These are phyloP conservation scores for Pseudogymnoascus sp. DNA, from an alignment of 2,329 filamentous ascomycete species.

Conservation along the genomic window DNA sequence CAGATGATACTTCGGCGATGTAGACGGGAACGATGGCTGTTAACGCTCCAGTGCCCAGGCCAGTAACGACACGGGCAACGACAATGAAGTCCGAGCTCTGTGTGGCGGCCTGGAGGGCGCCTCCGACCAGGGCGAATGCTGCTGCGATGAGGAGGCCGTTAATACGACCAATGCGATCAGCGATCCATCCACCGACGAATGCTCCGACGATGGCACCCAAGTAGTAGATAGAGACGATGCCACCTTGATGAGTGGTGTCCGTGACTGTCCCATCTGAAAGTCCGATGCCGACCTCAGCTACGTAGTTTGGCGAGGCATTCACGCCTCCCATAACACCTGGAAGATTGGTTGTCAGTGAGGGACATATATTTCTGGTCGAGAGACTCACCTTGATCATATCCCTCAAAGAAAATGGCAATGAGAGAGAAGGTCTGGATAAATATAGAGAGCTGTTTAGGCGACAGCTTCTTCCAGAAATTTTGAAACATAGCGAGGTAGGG, in stretches of 20 bases:
- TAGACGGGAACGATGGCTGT: conserved; percentile 27
- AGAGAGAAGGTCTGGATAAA: conserved; percentile 28
- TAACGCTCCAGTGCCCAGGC: conserved; percentile 29
- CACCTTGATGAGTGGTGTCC: conserved; percentile 26
- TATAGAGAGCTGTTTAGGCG: conserved; percentile 35
- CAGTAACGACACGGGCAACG: conserved; percentile 26
- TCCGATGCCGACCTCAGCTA: conserved; percentile 39
- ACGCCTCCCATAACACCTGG: conserved; percentile 43
- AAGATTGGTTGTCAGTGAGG: not conserved
- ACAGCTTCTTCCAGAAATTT: conserved; percentile 35
- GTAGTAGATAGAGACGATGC: conserved; percentile 27
- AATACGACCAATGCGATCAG: conserved; percentile 47
- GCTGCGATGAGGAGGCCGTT: conserved; percentile 42
- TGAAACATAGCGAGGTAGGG: conserved; percentile 29
- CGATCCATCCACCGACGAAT: conserved; percentile 38
- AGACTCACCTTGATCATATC: conserved; percentile 40
- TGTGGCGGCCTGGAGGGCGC: conserved; percentile 20
- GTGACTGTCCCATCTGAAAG: conserved; percentile 23
- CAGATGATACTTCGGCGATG: conserved; percentile 24
- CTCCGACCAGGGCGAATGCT: conserved; percentile 24
- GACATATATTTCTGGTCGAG: not conserved
- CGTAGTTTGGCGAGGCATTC: conserved; percentile 36
- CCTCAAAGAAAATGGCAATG: conserved; percentile 34
- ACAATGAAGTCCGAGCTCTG: conserved; percentile 28
- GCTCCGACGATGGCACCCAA: conserved; percentile 26